phyloP scores from a whole-genome alignment of 2,329 filamentous ascomycete species.

The Paecilomyces variotii region DNA sequence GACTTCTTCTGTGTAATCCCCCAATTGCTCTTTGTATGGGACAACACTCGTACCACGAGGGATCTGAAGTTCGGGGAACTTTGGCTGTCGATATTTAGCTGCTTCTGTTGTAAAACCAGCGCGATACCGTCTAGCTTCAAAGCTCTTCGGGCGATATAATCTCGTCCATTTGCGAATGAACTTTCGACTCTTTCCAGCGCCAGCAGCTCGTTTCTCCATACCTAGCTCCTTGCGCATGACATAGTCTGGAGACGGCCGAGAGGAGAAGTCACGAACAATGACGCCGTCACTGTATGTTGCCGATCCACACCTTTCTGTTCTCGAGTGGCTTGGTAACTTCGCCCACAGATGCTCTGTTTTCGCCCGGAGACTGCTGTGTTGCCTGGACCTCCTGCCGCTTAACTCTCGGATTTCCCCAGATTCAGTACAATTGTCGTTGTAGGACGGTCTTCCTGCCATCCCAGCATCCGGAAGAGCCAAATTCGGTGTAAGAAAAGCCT shows the following conservation, averaged over 20 bases:
- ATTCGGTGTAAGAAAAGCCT: not conserved
- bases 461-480: not conserved
- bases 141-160: slow-evolving; percentile 3
- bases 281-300: slow-evolving; percentile 11
- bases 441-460: not conserved
- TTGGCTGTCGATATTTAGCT: slow-evolving; percentile 5
- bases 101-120: slow-evolving; percentile 9
- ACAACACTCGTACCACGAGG: slow-evolving; percentile 5
- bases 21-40: slow-evolving; percentile 8
- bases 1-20: slow-evolving; percentile 7
- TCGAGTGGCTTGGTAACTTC: slow-evolving; percentile 12
- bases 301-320: slow-evolving; percentile 6
- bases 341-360: slow-evolving; percentile 9
- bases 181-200: slow-evolving; percentile 4
- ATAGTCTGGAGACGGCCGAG: slow-evolving; percentile 5
- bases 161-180: slow-evolving; percentile 7
- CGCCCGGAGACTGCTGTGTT: not conserved
- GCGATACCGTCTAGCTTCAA: slow-evolving; percentile 8
- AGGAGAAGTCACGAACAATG: slow-evolving; percentile 13
- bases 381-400: slow-evolving; percentile 4
- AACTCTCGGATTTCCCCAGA: slow-evolving; percentile 8
- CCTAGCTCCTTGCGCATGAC: slow-evolving; percentile 1
- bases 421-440: not conserved
- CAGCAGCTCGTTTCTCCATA: slow-evolving; percentile 1
- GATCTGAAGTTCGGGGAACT: slow-evolving; percentile 11